Conservation (phyloP, 2,329 filamentous ascomycete genomes). For the Pseudocercospora pini-densiflorae region DNA sequence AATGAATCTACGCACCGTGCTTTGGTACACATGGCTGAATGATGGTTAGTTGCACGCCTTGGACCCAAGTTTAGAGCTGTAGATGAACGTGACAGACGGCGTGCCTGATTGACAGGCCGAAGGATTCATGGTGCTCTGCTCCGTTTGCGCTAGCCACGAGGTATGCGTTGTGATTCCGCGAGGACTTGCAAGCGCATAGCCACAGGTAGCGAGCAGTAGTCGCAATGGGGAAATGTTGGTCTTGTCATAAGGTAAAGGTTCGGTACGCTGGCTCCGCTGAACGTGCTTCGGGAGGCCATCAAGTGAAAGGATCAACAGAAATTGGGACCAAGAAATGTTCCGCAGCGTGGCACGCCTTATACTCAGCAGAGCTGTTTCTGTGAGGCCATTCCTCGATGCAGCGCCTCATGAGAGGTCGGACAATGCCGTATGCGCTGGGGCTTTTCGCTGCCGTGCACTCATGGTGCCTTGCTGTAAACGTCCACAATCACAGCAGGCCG, state of each 20-base stretch:
- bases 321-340: background rate
- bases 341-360: background rate
- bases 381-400: background rate
- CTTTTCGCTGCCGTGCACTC: background rate
- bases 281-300: background rate
- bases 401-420: background rate
- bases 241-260: background rate
- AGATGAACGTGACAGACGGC: background rate
- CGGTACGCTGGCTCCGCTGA: background rate
- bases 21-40: background rate
- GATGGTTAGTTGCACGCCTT: slow-evolving; percentile 2
- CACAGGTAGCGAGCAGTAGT: background rate
- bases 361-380: background rate
- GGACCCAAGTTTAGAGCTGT: slow-evolving; percentile 8
- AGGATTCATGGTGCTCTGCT: background rate
- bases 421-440: too few species aligned
- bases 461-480: background rate
- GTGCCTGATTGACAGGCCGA: slow-evolving; percentile 3
- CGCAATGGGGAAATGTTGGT: background rate
- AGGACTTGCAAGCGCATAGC: background rate
- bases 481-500: too few species aligned
- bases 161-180: background rate
- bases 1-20: background rate
- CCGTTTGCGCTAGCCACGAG: background rate
- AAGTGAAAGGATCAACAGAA: background rate